Base-by-base conservation (phyloP, 2,329 filamentous ascomycete species). In the Scopulariopsis brevicaulis region DNA sequence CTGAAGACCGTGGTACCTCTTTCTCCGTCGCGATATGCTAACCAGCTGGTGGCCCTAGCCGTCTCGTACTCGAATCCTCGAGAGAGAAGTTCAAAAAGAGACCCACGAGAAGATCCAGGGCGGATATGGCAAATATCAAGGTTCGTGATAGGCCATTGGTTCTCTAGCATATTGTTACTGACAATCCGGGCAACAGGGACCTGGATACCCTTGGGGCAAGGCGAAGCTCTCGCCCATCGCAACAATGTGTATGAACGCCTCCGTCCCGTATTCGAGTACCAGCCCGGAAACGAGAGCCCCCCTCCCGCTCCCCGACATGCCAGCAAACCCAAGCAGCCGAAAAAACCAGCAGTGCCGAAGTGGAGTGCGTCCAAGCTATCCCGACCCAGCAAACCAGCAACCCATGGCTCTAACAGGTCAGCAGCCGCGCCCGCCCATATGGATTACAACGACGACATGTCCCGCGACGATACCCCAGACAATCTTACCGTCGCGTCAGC, bases 101-200 rank as follows among this genome's bases (percentile, higher is more conserved):
- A 81, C 88, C 5, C 94, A 99, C 69, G 94, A 97, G 74, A 99
- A 99, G 75, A 92, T 99, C 6, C 94, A 99, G 70, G 94, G 93
- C 63, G 94, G 94, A 18, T 97, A 97, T 71, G 94, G 94, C 66
- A 97, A 97, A 83, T 99, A 97, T 65, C 94, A 99, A 77, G 92
- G 88, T 90, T 67, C 52, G 72, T 65, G 28, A n/a, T n/a, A 4
- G 40, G 11, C 37, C 25, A 22, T 15, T n/a, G 55, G 34, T 8
- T 43, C 20, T 40, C 15, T 57, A 11, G n/a, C 20, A 22, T 40
- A 28, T 12, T 10, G 4, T 11, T 22, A 46, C 25, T 46, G 22
- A 53, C 22, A 25, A 32, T 15, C 28, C 25, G 40, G 46, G 35
- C 5, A 35, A 5, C 62, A 92, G 89, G 94, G 67, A 99, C 94